phyloP scores from a whole-genome alignment of 768 basidiomycete species.

The Hypholoma sublateritium region DNA sequence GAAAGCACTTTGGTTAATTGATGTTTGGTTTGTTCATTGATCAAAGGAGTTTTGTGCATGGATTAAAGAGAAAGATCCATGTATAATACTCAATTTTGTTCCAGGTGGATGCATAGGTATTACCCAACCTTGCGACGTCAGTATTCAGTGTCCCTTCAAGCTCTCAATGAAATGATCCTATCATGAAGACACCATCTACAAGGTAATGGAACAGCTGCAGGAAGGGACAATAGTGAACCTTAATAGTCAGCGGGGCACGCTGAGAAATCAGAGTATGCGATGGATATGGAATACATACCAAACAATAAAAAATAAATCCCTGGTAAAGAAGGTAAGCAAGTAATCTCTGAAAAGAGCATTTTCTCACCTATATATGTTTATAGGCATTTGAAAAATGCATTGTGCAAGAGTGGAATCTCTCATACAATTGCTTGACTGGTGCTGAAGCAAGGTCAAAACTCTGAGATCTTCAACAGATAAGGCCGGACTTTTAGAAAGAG shows the following conservation, averaged over 20 bases:
- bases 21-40: slow-evolving; percentile 37
- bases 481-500: too few species aligned
- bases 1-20: slow-evolving; percentile 22
- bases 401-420: slow-evolving; percentile 25
- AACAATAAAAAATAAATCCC: slow-evolving; percentile 22
- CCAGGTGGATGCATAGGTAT: slow-evolving; percentile 33
- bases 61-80: slow-evolving; percentile 25
- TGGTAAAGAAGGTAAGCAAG: slow-evolving; percentile 28
- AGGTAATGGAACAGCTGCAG: slow-evolving; percentile 24
- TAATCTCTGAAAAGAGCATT: neutral
- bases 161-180: slow-evolving; percentile 26
- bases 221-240: slow-evolving; percentile 10
- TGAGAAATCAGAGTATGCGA: slow-evolving; percentile 22
- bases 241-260: slow-evolving; percentile 23
- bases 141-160: slow-evolving; percentile 37
- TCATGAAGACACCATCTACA: slow-evolving; percentile 32
- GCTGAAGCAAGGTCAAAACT: slow-evolving; percentile 14
- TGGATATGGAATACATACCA: slow-evolving; percentile 35
- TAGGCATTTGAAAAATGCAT: slow-evolving; percentile 27
- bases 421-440: slow-evolving; percentile 21
- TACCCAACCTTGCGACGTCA: slow-evolving; percentile 31
- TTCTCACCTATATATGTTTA: neutral
- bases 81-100: slow-evolving; percentile 29
- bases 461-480: too few species aligned
- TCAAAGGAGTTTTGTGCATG: slow-evolving; percentile 35